Conservation (phyloP, 1,139 yeast genomes). For the Pichia sp. region DNA sequence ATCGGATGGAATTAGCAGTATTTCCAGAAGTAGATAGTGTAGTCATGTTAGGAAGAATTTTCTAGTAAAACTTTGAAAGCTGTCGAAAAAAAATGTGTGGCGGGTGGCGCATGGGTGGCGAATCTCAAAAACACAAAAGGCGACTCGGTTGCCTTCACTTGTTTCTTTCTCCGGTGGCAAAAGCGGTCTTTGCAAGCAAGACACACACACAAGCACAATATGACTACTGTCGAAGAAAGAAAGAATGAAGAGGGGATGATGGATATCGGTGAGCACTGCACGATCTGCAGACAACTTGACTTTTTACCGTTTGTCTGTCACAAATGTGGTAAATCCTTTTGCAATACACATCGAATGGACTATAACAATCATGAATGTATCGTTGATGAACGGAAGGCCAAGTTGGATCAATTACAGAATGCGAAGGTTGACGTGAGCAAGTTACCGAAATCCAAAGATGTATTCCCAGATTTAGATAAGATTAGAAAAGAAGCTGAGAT, state of each 20-base stretch:
- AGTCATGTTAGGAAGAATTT: too few species aligned
- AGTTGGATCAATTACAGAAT: slow-evolving; percentile 2
- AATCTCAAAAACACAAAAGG: too few species aligned
- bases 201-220: not conserved
- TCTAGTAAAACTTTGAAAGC: not conserved
- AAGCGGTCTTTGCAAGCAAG: not conserved
- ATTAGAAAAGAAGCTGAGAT: slow-evolving; percentile 38
- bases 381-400: slow-evolving; percentile 19
- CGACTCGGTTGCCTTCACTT: too few species aligned
- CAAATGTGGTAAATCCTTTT: slow-evolving; percentile 52
- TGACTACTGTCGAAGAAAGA: slow-evolving; percentile 16
- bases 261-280: slow-evolving; percentile 70
- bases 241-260: slow-evolving; percentile 38
- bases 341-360: slow-evolving; percentile 51
- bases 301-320: slow-evolving; percentile 69
- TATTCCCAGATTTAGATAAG: slow-evolving; percentile 58
- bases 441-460: slow-evolving; percentile 35
- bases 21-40: too few species aligned
- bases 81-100: not conserved
- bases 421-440: slow-evolving; percentile 12
- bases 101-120: not conserved
- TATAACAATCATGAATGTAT: slow-evolving; percentile 25
- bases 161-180: slow-evolving; percentile 1
- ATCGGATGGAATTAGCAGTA: too few species aligned
- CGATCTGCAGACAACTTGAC: slow-evolving; percentile 60